phyloP scores from a whole-genome alignment of 2,329 filamentous ascomycete genomes.

The Pseudomassariella vexata region DNA sequence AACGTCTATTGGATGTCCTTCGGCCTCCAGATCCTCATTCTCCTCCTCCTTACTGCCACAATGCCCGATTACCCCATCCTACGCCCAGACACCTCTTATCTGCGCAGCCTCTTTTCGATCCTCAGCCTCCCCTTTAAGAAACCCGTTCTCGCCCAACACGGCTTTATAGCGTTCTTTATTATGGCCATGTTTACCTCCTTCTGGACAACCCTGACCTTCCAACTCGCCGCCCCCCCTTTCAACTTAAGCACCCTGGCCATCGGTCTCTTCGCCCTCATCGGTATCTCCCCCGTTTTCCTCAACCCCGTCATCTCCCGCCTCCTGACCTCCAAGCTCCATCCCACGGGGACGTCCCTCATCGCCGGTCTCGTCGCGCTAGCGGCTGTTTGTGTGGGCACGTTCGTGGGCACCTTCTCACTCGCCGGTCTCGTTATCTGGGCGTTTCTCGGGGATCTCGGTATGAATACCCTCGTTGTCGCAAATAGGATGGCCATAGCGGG shows the following conservation, averaged over 20 bases:
- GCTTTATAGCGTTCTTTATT: constrained; percentile 58
- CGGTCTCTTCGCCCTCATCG: constrained; percentile 22
- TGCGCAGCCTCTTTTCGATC: constrained; percentile 59
- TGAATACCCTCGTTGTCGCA: constrained; percentile 24
- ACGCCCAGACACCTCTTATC: constrained; percentile 64
- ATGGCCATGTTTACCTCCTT: constrained; percentile 45
- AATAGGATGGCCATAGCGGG: constrained; percentile 24
- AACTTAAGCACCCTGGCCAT: constrained; percentile 18
- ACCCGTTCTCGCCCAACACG: constrained; percentile 64
- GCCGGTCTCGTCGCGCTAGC: constrained; percentile 13
- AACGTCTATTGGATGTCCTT: constrained; percentile 75
- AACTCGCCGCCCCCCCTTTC: constrained; percentile 19
- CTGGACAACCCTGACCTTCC: constrained; percentile 37
- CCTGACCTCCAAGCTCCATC: constrained; percentile 17
- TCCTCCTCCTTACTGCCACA: constrained; percentile 59
- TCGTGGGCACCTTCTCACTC: constrained; percentile 25
- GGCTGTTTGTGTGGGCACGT: constrained; percentile 20
- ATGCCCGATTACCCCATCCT: constrained; percentile 79
- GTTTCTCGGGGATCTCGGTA: constrained; percentile 24
- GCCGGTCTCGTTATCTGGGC: constrained; percentile 26
- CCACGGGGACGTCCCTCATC: constrained; percentile 17
- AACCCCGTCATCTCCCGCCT: constrained; percentile 19
- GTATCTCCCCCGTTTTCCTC: constrained; percentile 20
- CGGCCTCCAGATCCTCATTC: constrained; percentile 63
- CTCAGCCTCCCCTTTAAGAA: constrained; percentile 56